phyloP scores from a whole-genome alignment of 306 rosid genomes.

The Castanospermum australe region DNA sequence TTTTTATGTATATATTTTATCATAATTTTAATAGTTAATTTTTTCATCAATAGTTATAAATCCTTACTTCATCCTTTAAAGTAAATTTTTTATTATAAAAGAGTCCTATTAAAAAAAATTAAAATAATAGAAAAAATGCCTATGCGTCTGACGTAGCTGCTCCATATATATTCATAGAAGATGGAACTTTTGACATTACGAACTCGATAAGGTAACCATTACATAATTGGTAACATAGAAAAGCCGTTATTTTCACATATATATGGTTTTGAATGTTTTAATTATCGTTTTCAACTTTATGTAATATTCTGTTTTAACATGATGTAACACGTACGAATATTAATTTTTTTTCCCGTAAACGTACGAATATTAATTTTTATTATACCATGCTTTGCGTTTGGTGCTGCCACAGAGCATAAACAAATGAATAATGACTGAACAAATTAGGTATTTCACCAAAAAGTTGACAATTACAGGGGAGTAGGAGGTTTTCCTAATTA shows the following conservation, averaged over 20 bases:
- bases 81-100: too few species aligned
- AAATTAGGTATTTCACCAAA: constrained; percentile 32
- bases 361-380: not conserved
- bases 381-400: constrained; percentile 14
- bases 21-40: too few species aligned
- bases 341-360: not conserved
- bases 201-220: not conserved
- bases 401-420: constrained; percentile 8
- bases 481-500: constrained; percentile 5
- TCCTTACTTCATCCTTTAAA: too few species aligned
- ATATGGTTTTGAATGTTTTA: not conserved
- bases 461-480: not conserved
- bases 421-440: not conserved
- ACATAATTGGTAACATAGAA: not conserved
- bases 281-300: constrained; percentile 4
- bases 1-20: too few species aligned
- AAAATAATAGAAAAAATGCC: too few species aligned
- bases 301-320: constrained; percentile 5
- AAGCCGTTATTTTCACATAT: not conserved
- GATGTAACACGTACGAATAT: constrained; percentile 1
- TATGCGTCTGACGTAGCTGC: too few species aligned
- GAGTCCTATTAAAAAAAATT: too few species aligned
- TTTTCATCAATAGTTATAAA: too few species aligned
- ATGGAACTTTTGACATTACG: too few species aligned
- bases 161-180: too few species aligned